These are phyloP conservation scores for Prunus kanzakura DNA, from an alignment of 306 rosid genomes.

Conservation along the genomic window DNA sequence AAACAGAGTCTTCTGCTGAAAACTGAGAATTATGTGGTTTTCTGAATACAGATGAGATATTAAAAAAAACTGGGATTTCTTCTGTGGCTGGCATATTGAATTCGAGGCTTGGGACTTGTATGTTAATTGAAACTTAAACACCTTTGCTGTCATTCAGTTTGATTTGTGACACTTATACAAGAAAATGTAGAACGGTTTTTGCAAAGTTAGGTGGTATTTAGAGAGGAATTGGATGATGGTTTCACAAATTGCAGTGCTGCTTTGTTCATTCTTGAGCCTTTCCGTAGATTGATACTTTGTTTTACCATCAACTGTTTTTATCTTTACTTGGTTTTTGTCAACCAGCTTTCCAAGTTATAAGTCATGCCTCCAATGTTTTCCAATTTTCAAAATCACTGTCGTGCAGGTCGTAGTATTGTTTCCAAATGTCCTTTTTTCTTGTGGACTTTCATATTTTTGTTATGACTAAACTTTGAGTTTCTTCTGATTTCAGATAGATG, in stretches of 20 bases:
- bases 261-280: neutral
- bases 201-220: neutral
- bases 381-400: neutral
- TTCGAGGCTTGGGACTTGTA: neutral
- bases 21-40: neutral
- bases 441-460: neutral
- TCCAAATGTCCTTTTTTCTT: neutral
- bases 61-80: neutral
- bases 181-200: neutral
- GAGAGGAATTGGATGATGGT: conserved; percentile 1
- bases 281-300: neutral
- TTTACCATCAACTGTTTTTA: neutral
- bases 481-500: conserved; percentile 64
- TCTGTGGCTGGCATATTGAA: neutral
- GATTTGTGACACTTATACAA: neutral
- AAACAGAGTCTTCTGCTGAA: neutral
- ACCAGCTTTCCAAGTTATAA: neutral
- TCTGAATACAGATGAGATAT: neutral
- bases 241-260: neutral
- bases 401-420: neutral
- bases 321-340: neutral
- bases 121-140: neutral
- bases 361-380: neutral
- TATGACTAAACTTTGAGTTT: conserved; percentile 20
- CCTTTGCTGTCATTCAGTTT: neutral